Base-by-base conservation (phyloP, 2,329 filamentous ascomycete genomes). In the Beauveria sp. region DNA sequence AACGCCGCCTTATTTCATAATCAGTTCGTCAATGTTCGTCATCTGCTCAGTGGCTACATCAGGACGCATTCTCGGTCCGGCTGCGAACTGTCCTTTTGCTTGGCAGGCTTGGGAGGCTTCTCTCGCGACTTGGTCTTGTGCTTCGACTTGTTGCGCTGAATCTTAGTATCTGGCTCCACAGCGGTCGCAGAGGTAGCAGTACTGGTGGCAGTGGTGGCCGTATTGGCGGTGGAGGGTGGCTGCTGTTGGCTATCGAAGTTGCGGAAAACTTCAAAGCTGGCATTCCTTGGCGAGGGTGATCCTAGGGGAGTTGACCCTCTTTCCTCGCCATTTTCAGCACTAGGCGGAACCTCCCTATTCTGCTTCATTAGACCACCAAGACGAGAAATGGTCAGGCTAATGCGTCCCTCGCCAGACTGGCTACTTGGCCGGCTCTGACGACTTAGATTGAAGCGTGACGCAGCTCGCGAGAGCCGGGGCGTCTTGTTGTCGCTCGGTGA, bases 331-430 rank as follows among this genome's bases (percentile, higher is more conserved):
- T 16, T 18, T n/a, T 61, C 58, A 10, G 24, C 12, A 55, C 26
- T 48, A 4, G 55, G 28, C 9, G 77, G 67, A 0, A 73, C 75
- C 62, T 85, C 82, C 66, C 76, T 82, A 71, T 80, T 83, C 9
- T 76, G 66, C 55, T 78, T 79, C 66, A 80, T 78, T 7, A 84
- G 75, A 0, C 79, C 77, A 10, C 79, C 79, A 4, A 84, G 71
- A n/a, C 81, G 79, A 18, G 78, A 80, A 69, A 87, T 84, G 3
- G 80, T 82, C 20, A 80, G 73, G 67, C 81, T 85, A 61, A 85
- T 79, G 4, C 84, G 77, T 18, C 77, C 77, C 65, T 87, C 84
- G 30, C 83, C 82, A 1, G 77, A 79, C 65, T 86, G 83, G 66
- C 84, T 87, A 20, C 73, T 74, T 5, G 84, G 81, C 14, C 84